Conservation (phyloP, 2,329 filamentous ascomycete genomes). For the Elsinoe perseae region DNA sequence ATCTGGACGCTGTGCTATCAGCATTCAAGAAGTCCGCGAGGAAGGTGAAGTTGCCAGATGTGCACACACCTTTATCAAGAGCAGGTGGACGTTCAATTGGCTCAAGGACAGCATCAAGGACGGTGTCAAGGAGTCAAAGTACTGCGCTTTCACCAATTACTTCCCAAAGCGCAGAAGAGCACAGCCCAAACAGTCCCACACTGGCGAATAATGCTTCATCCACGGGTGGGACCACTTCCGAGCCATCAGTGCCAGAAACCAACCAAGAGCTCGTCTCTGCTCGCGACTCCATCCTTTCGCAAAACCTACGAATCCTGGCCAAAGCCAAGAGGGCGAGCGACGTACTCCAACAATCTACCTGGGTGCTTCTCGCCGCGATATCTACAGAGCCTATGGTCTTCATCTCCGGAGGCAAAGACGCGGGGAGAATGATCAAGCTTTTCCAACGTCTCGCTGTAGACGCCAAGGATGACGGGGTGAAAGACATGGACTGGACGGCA, state of each 20-base stretch:
- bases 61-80: neutral
- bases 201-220: too few relatives aligned
- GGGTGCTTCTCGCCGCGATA: constrained; percentile 26
- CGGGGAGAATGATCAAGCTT: constrained; percentile 30
- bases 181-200: neutral
- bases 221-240: too few relatives aligned
- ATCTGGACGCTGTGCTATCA: constrained; percentile 22
- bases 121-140: neutral
- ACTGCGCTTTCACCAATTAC: neutral
- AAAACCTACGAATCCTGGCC: constrained; percentile 23
- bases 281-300: constrained; percentile 21
- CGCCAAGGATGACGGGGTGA: constrained; percentile 20
- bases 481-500: constrained; percentile 2
- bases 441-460: constrained; percentile 19
- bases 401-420: constrained; percentile 31
- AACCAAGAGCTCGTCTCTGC: constrained; percentile 15
- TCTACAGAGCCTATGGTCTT: constrained; percentile 24
- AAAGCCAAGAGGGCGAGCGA: constrained; percentile 26
- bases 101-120: neutral
- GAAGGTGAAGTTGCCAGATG: constrained; percentile 23
- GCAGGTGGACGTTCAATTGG: neutral
- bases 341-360: constrained; percentile 29
- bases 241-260: neutral
- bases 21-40: constrained; percentile 23
- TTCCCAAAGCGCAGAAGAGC: neutral